Percentiles rank a stretch among this genome's conserved stretches.
Conservation (phyloP, 768 basidiomycete genomes). For the Leucocoprinus leucothites region DNA sequence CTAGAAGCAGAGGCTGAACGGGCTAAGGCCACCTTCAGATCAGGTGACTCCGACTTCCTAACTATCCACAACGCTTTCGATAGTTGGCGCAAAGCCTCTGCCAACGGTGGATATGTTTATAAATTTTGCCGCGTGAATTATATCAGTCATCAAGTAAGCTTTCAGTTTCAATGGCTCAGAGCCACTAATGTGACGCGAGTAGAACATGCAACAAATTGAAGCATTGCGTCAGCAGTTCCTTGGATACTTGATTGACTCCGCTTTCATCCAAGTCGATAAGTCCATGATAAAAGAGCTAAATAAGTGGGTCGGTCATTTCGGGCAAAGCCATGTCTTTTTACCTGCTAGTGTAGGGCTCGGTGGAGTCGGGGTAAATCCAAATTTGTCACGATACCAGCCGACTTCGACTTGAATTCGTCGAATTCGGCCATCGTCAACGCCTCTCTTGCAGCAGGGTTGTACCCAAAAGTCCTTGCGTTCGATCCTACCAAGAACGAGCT, state of each 20-base stretch:
- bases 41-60: constrained; percentile 93
- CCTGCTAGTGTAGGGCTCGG: constrained; percentile 48
- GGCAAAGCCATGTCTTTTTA: not conserved
- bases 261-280: constrained; percentile 70
- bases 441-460: constrained; percentile 81
- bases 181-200: constrained; percentile 8
- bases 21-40: constrained; percentile 76
- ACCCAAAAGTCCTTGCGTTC: constrained; percentile 84
- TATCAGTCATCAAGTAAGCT: constrained; percentile 73
- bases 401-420: constrained; percentile 64
- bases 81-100: constrained; percentile 78
- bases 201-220: constrained; percentile 95
- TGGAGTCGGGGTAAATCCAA: constrained; percentile 72
- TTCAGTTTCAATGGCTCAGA: not conserved
- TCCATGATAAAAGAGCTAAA: constrained; percentile 68
- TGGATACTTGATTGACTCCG: constrained; percentile 85
- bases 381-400: constrained; percentile 72
- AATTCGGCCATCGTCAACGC: constrained; percentile 72
- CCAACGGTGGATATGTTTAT: constrained; percentile 53
- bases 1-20: constrained; percentile 82
- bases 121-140: constrained; percentile 81
- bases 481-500: constrained; percentile 61
- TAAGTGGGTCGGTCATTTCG: constrained; percentile 35
- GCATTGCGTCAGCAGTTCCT: constrained; percentile 91
- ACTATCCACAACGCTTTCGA: constrained; percentile 90